Evolutionary conservation across 441 rosid genomes (phyloP).

Genomic region (Corymbia citriodora): DNA sequence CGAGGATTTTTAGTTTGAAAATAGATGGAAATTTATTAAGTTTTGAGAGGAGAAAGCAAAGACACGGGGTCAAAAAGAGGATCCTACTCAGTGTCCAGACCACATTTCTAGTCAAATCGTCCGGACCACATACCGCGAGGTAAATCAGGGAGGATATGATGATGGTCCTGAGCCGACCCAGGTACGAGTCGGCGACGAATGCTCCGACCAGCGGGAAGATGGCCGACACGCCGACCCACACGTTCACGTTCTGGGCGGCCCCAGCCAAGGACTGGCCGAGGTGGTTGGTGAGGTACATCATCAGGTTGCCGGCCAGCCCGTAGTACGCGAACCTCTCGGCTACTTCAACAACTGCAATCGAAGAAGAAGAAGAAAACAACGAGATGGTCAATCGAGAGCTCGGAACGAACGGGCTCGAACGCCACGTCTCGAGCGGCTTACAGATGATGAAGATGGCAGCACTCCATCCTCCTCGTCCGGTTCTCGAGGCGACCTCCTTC

Average conservation of each 20-base stretch:
- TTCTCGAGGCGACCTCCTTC: background rate
- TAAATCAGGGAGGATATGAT: slow-evolving; percentile 50
- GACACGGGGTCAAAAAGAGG: background rate
- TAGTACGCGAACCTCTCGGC: slow-evolving; percentile 75
- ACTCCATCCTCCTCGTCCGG: slow-evolving; percentile 56
- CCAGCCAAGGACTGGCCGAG: slow-evolving; percentile 44
- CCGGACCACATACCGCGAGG: slow-evolving; percentile 22
- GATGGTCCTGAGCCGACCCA: slow-evolving; percentile 88
- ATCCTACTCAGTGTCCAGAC: background rate
- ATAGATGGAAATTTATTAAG: background rate
- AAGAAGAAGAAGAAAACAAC: too few relatives aligned
- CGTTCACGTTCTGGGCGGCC: slow-evolving; percentile 61
- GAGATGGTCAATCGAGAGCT: too few relatives aligned
- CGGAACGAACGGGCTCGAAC: too few relatives aligned
- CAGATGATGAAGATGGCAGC: slow-evolving; percentile 80
- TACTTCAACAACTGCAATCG: slow-evolving; percentile 59
- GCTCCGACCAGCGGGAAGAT: slow-evolving; percentile 77
- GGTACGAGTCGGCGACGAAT: slow-evolving; percentile 66
- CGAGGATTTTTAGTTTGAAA: background rate
- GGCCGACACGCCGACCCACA: slow-evolving; percentile 75
- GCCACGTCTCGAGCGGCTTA: slow-evolving; percentile 8
- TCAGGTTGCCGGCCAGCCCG: slow-evolving; percentile 70
- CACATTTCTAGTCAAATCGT: background rate
- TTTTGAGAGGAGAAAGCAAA: background rate
- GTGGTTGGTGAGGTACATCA: slow-evolving; percentile 56